phyloP scores from a whole-genome alignment of 257 asterid species.

The Asclepias syriaca region DNA sequence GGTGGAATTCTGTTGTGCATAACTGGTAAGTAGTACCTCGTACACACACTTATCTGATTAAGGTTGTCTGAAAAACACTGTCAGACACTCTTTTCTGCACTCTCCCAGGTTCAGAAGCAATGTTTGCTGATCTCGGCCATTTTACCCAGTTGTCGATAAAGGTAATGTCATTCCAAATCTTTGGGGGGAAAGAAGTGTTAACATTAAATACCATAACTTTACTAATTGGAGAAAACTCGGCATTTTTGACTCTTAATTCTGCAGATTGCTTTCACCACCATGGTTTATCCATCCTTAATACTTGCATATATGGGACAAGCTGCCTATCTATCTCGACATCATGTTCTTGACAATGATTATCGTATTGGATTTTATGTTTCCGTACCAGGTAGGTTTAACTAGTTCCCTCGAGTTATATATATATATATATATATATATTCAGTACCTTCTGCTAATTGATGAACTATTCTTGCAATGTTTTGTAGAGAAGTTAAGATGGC shows the following conservation, averaged over 20 bases:
- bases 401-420: neutral
- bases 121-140: conserved; percentile 98
- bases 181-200: neutral
- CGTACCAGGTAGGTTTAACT: conserved; percentile 57
- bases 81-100: neutral
- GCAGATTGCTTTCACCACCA: conserved; percentile 71
- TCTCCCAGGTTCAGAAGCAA: conserved; percentile 91
- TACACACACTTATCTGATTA: neutral
- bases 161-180: conserved; percentile 31
- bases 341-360: conserved; percentile 30
- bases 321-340: conserved; percentile 79
- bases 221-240: neutral
- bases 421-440: neutral
- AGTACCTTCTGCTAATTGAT: neutral
- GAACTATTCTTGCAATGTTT: neutral
- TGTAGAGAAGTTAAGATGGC: conserved; percentile 62
- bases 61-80: neutral
- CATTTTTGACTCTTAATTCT: conserved; percentile 15
- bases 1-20: conserved; percentile 91
- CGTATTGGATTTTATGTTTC: conserved; percentile 79
- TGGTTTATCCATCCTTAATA: conserved; percentile 74
- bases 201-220: neutral
- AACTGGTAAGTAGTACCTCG: conserved; percentile 43
- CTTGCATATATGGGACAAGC: conserved; percentile 98
- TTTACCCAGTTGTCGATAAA: conserved; percentile 84